Evolutionary conservation across 148 eudicot genomes (phyloP).

Genomic region (Camellia japonica): DNA sequence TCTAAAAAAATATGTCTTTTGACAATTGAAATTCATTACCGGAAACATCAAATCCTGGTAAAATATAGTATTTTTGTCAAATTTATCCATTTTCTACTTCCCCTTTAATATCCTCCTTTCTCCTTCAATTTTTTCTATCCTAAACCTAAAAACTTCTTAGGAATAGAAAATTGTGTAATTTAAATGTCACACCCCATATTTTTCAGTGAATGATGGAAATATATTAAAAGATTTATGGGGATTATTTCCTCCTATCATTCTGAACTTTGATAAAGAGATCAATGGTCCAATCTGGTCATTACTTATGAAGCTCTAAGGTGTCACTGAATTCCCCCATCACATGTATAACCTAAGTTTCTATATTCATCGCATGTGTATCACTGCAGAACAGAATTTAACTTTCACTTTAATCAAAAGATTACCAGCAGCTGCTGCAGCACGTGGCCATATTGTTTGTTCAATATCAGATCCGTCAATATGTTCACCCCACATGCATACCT

Average conservation of each 20-base stretch:
- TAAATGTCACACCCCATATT: background rate
- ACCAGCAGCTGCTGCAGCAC: constrained; percentile 99
- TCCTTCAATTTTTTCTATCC: no score
- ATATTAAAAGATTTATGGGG: background rate
- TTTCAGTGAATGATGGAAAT: background rate
- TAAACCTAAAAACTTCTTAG: background rate
- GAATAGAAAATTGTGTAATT: background rate
- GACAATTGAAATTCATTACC: background rate
- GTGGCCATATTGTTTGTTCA: constrained; percentile 93
- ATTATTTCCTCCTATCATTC: background rate
- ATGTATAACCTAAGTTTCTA: background rate
- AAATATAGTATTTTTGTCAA: no score
- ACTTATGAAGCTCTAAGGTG: background rate
- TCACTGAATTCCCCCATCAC: background rate
- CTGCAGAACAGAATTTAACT: background rate
- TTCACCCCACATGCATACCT: constrained; percentile 98
- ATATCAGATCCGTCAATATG: constrained; percentile 72
- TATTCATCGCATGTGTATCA: background rate
- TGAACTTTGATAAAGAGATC: background rate
- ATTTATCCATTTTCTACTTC: no score
- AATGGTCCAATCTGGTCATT: background rate
- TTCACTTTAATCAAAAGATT: constrained; percentile 7
- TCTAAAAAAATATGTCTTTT: background rate
- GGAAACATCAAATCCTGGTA: no score
- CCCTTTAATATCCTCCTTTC: no score